These are phyloP conservation scores for Erysimum cheiri DNA, from an alignment of 441 rosid genomes.

Conservation along the genomic window DNA sequence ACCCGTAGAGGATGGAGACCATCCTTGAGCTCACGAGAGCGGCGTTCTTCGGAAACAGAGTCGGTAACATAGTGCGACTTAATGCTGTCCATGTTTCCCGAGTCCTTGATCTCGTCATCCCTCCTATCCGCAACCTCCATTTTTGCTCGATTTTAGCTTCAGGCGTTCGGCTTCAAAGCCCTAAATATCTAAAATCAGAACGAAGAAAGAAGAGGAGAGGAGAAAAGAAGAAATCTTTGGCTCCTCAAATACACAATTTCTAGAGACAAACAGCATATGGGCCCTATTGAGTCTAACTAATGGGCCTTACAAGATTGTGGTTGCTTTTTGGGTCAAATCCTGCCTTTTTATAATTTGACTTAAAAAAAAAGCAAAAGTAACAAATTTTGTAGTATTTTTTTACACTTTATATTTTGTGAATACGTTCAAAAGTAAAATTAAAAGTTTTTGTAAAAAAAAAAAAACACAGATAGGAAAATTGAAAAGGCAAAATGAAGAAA, in stretches of 20 bases:
- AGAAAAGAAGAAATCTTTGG: background rate
- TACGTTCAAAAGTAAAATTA: background rate
- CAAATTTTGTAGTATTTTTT: too few species aligned
- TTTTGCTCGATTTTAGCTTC: conserved; percentile 33
- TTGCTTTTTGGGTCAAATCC: conserved; percentile 5
- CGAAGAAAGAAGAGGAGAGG: background rate
- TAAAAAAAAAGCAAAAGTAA: too few species aligned
- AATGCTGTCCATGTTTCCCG: conserved; percentile 34
- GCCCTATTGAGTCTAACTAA: conserved; percentile 13
- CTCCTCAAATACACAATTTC: conserved; percentile 20
- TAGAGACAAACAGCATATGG: conserved; percentile 1
- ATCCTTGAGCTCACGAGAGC: conserved; percentile 81
- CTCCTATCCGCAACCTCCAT: conserved; percentile 69
- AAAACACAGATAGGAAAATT: too few species aligned
- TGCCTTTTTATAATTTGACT: background rate
- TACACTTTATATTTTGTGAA: background rate
- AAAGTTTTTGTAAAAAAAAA: background rate
- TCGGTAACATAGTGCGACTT: conserved; percentile 39
- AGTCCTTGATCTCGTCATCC: conserved; percentile 58
- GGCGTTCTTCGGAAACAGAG: conserved; percentile 65
- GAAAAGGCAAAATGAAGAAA: background rate
- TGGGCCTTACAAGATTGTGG: conserved; percentile 23
- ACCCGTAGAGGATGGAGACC: conserved; percentile 95
- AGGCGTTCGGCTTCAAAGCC: conserved; percentile 43
- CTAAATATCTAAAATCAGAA: conserved; percentile 40